Evolutionary conservation across 345 rosid genomes (phyloP).

Genomic region (Brassica juncea): DNA sequence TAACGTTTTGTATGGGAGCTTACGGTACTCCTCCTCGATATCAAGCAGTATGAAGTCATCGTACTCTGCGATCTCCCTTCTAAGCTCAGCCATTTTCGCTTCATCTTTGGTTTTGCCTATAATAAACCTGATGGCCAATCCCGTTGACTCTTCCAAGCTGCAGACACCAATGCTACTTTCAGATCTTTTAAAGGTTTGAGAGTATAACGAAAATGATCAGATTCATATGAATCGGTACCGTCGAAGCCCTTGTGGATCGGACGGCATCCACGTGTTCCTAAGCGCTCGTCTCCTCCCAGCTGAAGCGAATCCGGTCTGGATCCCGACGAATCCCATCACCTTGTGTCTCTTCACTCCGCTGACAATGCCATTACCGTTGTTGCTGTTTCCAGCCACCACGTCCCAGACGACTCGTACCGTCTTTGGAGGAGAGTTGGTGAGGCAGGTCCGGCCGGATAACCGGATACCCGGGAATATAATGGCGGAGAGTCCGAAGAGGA

Average conservation of each 20-base stretch:
- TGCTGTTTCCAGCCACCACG: constrained; percentile 30
- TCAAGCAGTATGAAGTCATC: constrained; percentile 86
- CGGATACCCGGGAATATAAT: constrained; percentile 41
- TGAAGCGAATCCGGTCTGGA: constrained; percentile 79
- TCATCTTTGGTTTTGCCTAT: constrained; percentile 68
- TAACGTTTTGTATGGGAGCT: constrained; percentile 98
- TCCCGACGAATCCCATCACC: constrained; percentile 90
- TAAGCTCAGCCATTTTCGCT: constrained; percentile 62
- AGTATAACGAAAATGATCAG: no score
- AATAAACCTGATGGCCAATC: constrained; percentile 75
- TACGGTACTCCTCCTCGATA: constrained; percentile 93
- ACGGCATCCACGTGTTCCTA: constrained; percentile 89
- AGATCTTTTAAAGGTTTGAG: no score
- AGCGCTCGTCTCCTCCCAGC: constrained; percentile 70
- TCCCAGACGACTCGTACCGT: constrained; percentile 71
- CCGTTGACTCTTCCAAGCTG: constrained; percentile 87
- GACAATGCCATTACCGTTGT: background rate
- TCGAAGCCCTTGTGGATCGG: constrained; percentile 74
- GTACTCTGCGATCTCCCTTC: constrained; percentile 66
- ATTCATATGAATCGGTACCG: constrained; percentile 44
- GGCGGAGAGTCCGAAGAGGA: constrained; percentile 58
- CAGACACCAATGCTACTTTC: background rate
- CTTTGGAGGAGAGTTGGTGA: constrained; percentile 43
- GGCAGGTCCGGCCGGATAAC: constrained; percentile 36
- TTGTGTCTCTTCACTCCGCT: constrained; percentile 51